Evolutionary conservation across 768 basidiomycete genomes (phyloP).

Genomic region (Hemileccinum impolitum): DNA sequence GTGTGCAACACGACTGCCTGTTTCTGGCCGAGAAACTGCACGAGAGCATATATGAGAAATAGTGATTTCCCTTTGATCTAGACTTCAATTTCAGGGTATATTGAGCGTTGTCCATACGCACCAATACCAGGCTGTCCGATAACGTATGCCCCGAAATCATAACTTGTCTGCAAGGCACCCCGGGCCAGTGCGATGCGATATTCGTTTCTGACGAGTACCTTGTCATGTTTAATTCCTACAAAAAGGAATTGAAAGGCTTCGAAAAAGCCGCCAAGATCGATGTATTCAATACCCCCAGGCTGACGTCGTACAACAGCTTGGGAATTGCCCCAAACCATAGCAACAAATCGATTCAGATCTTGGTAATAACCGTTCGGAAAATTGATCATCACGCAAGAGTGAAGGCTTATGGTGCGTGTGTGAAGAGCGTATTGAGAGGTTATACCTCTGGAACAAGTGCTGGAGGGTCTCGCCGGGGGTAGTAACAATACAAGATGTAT

Average conservation of each 20-base stretch:
- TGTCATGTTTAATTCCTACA: neutral
- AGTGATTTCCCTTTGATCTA: neutral
- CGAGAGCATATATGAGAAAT: neutral
- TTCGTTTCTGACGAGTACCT: conserved; percentile 3
- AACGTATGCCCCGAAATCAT: neutral
- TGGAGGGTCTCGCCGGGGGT: no score
- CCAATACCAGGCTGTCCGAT: conserved; percentile 8
- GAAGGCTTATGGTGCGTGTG: no score
- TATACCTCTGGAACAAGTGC: no score
- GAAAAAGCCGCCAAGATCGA: neutral
- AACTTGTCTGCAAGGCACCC: neutral
- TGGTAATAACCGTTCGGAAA: no score
- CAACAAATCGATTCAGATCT: neutral
- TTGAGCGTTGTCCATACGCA: neutral
- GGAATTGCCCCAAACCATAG: neutral
- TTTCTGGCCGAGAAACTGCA: neutral
- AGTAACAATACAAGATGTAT: no score
- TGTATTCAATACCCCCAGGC: neutral
- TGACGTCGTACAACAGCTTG: neutral
- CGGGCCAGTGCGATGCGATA: neutral
- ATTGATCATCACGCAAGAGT: no score
- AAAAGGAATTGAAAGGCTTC: neutral
- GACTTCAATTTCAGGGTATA: no score
- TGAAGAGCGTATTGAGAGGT: no score
- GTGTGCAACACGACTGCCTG: neutral